A percentile compares a stretch with the other conserved stretches of the same genome.
Conservation (phyloP, 2,329 filamentous ascomycete species). For the Colletotrichum sp. region DNA sequence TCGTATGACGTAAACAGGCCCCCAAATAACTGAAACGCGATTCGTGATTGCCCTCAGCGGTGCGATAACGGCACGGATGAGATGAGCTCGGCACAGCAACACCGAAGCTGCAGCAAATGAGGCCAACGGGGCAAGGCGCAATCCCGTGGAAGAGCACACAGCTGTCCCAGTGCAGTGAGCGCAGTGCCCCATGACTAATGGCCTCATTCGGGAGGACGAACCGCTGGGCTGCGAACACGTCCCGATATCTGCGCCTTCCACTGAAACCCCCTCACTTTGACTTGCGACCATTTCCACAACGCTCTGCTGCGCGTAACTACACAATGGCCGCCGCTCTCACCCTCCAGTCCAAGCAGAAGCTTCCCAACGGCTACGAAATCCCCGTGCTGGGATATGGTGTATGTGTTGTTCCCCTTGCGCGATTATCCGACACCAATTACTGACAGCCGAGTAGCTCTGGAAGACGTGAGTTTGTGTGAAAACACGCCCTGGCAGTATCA, state of each 20-base stretch:
- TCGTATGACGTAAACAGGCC: slow-evolving; percentile 9
- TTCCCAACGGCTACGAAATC: slow-evolving; percentile 59
- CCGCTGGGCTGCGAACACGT: neutral
- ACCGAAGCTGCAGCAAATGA: slow-evolving; percentile 13
- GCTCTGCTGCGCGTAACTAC: neutral
- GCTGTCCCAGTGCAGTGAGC: neutral
- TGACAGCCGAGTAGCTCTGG: slow-evolving; percentile 46
- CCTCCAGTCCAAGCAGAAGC: slow-evolving; percentile 54
- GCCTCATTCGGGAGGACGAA: neutral
- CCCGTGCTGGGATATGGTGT: slow-evolving; percentile 61
- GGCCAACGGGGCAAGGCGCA: neutral
- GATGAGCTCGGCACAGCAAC: slow-evolving; percentile 8
- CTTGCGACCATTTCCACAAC: neutral
- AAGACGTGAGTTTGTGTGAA: slow-evolving; percentile 47
- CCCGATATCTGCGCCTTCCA: neutral
- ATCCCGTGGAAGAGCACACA: neutral
- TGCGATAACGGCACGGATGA: neutral
- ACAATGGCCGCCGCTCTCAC: slow-evolving; percentile 50
- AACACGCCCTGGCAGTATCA: neutral
- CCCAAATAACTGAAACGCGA: neutral
- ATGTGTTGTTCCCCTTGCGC: slow-evolving; percentile 29
- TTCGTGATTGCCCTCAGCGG: neutral
- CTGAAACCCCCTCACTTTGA: neutral
- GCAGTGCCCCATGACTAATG: slow-evolving; percentile 10
- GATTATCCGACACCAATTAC: slow-evolving; percentile 11